Evolutionary conservation across 1,284 basidiomycete genomes (phyloP).

Genomic region (Tilletia setariae): DNA sequence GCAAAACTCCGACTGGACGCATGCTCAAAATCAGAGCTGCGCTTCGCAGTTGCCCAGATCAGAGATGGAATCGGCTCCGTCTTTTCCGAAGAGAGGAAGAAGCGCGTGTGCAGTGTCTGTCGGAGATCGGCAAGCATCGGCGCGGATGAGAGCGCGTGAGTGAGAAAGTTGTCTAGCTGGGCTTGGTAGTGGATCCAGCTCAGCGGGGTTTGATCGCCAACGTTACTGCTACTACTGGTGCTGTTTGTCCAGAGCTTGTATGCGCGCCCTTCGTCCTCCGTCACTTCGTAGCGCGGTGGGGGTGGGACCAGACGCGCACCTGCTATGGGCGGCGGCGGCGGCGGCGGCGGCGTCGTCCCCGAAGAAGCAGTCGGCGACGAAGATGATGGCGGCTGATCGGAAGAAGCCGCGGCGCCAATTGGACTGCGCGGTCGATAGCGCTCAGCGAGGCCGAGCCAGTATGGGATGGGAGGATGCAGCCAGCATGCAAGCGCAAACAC

Average conservation of each 20-base stretch:
- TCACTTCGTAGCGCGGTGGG: no score
- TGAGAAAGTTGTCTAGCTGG: no score
- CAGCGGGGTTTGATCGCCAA: no score
- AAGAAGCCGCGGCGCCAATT: background rate
- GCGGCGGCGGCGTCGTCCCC: no score
- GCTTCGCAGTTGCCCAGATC: background rate
- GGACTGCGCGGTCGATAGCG: background rate
- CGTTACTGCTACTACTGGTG: no score
- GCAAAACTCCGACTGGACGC: background rate
- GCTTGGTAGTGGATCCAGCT: no score
- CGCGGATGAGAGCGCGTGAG: background rate
- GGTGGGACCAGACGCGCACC: no score
- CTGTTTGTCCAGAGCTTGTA: no score
- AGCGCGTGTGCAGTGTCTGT: background rate
- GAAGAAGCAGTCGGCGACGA: no score
- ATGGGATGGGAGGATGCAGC: background rate
- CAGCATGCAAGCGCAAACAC: background rate
- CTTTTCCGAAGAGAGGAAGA: background rate
- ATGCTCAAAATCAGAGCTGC: background rate
- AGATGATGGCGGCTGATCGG: background rate
- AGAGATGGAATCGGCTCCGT: background rate
- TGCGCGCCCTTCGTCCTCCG: no score
- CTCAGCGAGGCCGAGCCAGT: background rate
- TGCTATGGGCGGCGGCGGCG: no score
- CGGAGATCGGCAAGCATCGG: background rate